Percentiles rank a stretch among this genome's conserved stretches.
phyloP scores from a whole-genome alignment of 768 basidiomycete species.

The Plicaturopsis crispa region DNA sequence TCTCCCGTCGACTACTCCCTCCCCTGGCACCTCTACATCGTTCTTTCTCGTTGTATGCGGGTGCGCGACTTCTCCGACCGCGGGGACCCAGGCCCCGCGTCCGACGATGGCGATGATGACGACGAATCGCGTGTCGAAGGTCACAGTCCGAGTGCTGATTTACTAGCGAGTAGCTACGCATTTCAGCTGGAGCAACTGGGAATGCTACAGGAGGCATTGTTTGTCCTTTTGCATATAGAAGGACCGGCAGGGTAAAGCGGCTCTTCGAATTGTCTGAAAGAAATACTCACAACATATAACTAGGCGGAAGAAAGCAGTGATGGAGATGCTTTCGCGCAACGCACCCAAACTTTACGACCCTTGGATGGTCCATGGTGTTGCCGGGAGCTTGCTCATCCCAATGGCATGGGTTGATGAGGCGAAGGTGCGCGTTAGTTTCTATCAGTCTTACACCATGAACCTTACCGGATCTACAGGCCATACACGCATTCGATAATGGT shows the following conservation, averaged over 20 bases:
- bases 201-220: constrained; percentile 78
- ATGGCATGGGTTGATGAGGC: constrained; percentile 86
- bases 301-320: constrained; percentile 79
- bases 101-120: constrained; percentile 30
- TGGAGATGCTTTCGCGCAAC: constrained; percentile 68
- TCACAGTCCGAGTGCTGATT: constrained; percentile 78
- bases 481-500: constrained; percentile 52
- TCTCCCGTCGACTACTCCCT: constrained; percentile 77
- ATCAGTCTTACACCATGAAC: constrained; percentile 1
- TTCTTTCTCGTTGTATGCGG: constrained; percentile 77
- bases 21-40: constrained; percentile 88
- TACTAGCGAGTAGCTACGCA: constrained; percentile 79
- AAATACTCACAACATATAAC: constrained; percentile 4
- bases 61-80: constrained; percentile 88
- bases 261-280: constrained; percentile 6
- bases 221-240: constrained; percentile 87
- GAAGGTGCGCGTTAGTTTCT: constrained; percentile 41
- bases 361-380: constrained; percentile 66
- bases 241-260: constrained; percentile 62
- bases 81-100: constrained; percentile 32
- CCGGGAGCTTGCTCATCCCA: constrained; percentile 77
- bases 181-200: constrained; percentile 77
- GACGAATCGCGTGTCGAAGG: constrained; percentile 54
- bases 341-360: constrained; percentile 59
- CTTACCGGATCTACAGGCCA: constrained; percentile 39